Base-by-base conservation (phyloP, 2,329 filamentous ascomycete genomes). In the Venturia aucupariae region DNA sequence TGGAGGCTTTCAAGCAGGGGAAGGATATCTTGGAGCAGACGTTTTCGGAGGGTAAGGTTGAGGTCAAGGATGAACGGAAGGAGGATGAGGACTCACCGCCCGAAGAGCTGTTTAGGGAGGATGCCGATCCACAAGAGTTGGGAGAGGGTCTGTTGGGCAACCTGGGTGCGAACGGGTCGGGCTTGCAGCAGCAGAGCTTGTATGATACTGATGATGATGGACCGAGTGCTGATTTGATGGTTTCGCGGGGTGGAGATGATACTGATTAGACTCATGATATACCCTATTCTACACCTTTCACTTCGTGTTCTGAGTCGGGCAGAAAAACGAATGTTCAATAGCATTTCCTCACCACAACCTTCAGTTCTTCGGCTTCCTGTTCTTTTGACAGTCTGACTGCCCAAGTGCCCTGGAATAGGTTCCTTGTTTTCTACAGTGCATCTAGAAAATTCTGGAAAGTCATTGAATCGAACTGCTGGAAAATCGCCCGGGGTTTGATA, bases 1-100 rank as follows among this genome's bases (percentile, higher is more conserved):
- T 89, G 1, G 86, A 88, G 65, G 86, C 87, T 2, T 86, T 90
- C 66, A 77, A 76, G 39, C 82, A 87, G 69, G 86, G 86, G 0
- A 80, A 82, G 68, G 73, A 78, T 3, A 78, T 90, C 51, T 75
- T 90, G n/a, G 71, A 77, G 46, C 71, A 74, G 13, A 72, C 75
- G 13, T 68, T 79, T 4, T 39, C 54, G 35, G 27, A 61, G 11
- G 38, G 5, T 22, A 27, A 41, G 22, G 42, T 6, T 67, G 39
- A 65, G 35, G 22, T 6, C 67, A 38, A 65, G 35, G 22, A 4
- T n/a, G 62, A 32, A 13, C 38, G 22, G 32, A 48, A 51, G 38
- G 22, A 22, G 13, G 48, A 54, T 10, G 15, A 51, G 8, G 64
- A n/a, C 41, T 44, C 32, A 11, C 30, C n/a, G 13, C 38, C 54